Evolutionary conservation across 2,329 filamentous ascomycete genomes (phyloP), one percentile per base, ranked within the genome.

Genomic region (Metarhizium rileyi): DNA sequence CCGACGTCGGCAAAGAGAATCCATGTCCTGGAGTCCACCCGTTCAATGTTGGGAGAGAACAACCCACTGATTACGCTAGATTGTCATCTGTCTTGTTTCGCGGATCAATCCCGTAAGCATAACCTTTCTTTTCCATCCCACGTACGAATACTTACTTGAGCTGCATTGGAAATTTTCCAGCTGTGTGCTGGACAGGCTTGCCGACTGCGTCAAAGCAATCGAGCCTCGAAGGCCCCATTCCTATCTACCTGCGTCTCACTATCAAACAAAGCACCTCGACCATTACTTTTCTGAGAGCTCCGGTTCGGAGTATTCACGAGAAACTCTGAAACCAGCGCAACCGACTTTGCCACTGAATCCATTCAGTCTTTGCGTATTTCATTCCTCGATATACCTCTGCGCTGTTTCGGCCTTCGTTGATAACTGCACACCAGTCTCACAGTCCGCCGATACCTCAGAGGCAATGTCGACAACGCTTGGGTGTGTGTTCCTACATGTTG

Each of bases 391-490:
- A 7, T 20, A 5, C 20, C 35, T 20, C 20, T 38, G 4, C n/a
- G n/a, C 35, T 14, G 16, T 35, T 33, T 6, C 16, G 35, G 20
- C 35, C 7, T 30, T 12, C 35, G n/a, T 33, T 3, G 40, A 12
- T 26, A 28, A 33, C 25, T 7, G 20, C 35, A 23, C 3, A 46
- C n/a, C 16, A n/a, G 4, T 43, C 35, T 40, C 33, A 47, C 18
- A 27, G 12, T 42, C 23, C 28, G 47, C 42, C 41, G 16, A 48
- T 40, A 44, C 45, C 47, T 47, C 38, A 46, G 47, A 25, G n/a
- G 49, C 47, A 44, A 59, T 59, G 57, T 54, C 57, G 25, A 58
- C 57, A 38, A 81, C 68, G 45, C 51, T 65, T 51, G 70, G 70
- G 70, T 71, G 65, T 52, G 63, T 59, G 20, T 16, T 10, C 27